phyloP scores from a whole-genome alignment of 2,329 filamentous ascomycete genomes.

The Fusarium torulosum region DNA sequence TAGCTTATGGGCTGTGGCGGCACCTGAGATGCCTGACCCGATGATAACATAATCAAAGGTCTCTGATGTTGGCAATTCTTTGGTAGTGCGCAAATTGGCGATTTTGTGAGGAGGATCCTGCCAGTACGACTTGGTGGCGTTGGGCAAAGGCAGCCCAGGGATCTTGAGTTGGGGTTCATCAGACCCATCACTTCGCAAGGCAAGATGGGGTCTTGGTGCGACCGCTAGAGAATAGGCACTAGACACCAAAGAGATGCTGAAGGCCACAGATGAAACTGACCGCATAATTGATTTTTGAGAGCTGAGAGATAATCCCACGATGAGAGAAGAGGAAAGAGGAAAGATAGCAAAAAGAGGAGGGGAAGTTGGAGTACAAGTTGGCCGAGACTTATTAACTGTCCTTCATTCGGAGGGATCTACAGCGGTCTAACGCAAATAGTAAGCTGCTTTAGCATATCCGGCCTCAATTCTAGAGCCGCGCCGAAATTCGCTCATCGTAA shows the following conservation, averaged over 20 bases:
- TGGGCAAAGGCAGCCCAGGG: constrained; percentile 24
- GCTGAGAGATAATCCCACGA: not conserved
- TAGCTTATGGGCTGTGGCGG: constrained; percentile 29
- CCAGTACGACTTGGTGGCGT: constrained; percentile 34
- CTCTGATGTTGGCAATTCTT: constrained; percentile 15
- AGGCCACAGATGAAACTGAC: constrained; percentile 3
- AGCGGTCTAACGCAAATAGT: not conserved
- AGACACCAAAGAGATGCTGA: constrained; percentile 9
- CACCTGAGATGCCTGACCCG: constrained; percentile 28
- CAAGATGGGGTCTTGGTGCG: constrained; percentile 1
- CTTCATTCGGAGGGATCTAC: not conserved
- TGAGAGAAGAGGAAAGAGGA: not conserved
- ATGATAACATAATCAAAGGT: constrained; percentile 36
- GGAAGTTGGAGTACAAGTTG: too few relatives aligned
- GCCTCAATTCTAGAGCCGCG: not conserved
- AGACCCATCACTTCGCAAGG: not conserved
- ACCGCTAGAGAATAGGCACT: constrained; percentile 12
- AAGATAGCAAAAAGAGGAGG: not conserved
- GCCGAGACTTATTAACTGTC: not conserved
- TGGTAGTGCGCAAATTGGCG: constrained; percentile 25
- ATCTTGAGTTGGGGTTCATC: constrained; percentile 23
- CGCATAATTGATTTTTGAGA: constrained; percentile 11
- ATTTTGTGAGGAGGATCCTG: constrained; percentile 35
- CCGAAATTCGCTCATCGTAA: not conserved
- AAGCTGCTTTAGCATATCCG: not conserved